phyloP scores from a whole-genome alignment of 2,329 filamentous ascomycete species.

The Colletotrichum plurivorum region DNA sequence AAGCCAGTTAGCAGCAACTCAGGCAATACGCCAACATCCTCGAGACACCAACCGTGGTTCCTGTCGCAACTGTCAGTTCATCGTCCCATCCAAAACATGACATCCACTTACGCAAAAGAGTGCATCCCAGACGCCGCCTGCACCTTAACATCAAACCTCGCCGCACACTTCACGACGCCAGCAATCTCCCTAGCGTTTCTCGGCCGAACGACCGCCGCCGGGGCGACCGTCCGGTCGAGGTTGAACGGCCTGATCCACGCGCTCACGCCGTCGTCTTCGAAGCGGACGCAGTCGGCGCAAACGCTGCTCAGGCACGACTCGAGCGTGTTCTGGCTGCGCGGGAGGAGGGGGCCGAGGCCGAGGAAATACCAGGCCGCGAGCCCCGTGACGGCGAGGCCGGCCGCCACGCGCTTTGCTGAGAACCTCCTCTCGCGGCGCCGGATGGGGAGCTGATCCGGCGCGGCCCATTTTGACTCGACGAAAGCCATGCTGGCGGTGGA shows the following conservation, averaged over 20 bases:
- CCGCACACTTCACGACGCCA: constrained; percentile 70
- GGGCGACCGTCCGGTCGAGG: constrained; percentile 62
- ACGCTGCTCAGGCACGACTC: constrained; percentile 61
- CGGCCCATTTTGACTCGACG: no score
- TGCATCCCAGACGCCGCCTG: constrained; percentile 75
- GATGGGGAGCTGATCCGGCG: not conserved
- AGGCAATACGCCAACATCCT: not conserved
- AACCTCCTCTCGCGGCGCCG: not conserved
- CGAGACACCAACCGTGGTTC: constrained; percentile 11
- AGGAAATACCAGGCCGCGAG: constrained; percentile 4
- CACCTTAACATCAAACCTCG: constrained; percentile 62
- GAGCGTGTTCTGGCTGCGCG: constrained; percentile 43
- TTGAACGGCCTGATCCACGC: constrained; percentile 68
- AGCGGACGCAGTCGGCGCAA: constrained; percentile 60
- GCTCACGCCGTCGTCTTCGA: constrained; percentile 47
- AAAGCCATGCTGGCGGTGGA: no score
- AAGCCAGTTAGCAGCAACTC: not conserved
- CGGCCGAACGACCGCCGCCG: constrained; percentile 70
- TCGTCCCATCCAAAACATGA: not conserved
- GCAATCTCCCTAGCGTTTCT: constrained; percentile 66
- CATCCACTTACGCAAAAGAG: constrained; percentile 68
- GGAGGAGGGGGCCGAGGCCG: not conserved
- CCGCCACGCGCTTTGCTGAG: not conserved
- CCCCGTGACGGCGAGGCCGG: not conserved
- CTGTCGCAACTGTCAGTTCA: not conserved